These are phyloP conservation scores for Aechmea fasciata DNA, from an alignment of 176 grass and related monocot species.

Conservation along the genomic window DNA sequence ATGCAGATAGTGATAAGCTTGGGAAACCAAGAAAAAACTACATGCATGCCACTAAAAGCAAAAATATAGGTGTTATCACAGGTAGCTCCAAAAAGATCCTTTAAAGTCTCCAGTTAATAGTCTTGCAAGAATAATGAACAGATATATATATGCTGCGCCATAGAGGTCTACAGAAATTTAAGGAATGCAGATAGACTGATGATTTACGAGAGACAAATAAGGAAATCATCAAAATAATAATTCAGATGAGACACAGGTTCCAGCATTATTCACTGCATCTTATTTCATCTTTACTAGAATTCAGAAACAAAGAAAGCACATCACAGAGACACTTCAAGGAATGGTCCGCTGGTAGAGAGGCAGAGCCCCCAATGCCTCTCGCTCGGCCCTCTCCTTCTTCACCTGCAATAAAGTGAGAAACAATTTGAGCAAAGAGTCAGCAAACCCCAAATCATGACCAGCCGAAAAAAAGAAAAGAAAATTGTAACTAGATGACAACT, in stretches of 20 bases:
- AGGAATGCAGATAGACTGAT: neutral
- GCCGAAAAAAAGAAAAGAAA: no score
- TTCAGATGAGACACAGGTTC: slow-evolving; percentile 10
- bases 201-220: slow-evolving; percentile 2
- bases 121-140: neutral
- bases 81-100: neutral
- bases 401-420: slow-evolving; percentile 31
- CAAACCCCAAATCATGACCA: no score
- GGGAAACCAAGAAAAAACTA: neutral
- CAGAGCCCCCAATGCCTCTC: slow-evolving; percentile 73
- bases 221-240: slow-evolving; percentile 12
- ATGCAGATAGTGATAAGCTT: no score
- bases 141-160: neutral
- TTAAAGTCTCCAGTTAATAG: neutral
- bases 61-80: neutral
- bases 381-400: slow-evolving; percentile 64
- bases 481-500: no score
- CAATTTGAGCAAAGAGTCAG: neutral
- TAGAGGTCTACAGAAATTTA: neutral
- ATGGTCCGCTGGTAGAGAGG: slow-evolving; percentile 73
- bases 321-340: slow-evolving; percentile 32
- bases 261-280: slow-evolving; percentile 51
- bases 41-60: neutral
- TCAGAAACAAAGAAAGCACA: slow-evolving; percentile 8
- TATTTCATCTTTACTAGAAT: slow-evolving; percentile 54